Evolutionary conservation across 164 flowering plant species (phyloP), one percentile per base, ranked within the genome.

Genomic region (Macadamia tetraphylla): DNA sequence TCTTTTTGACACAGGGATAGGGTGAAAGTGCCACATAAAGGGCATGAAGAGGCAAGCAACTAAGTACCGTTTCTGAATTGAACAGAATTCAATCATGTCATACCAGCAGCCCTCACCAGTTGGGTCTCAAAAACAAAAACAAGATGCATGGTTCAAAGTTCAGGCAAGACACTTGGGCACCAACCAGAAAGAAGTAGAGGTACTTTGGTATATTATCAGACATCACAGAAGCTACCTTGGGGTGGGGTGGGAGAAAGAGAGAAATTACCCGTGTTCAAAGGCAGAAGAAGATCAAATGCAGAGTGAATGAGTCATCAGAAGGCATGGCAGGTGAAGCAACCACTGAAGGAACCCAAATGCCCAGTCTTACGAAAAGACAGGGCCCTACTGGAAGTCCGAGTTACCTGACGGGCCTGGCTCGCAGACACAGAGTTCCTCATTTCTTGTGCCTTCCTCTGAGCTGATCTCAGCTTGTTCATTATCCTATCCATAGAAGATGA

Each of bases 401-500:
- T 62, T 75, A 83, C 85, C 79, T 79, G 86, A 65, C 75, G 78
- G 29, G 82, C 69, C 69, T 84, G 85, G 71, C 74, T 81, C 70
- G 82, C 79, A 62, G 82, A 57, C 42, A 80, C 79, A 0, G 84
- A 82, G 73, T 77, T 86, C 77, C 99, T 91, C 99, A 95, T 91
- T 67, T 84, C 88, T 73, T 89, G 94, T 31, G 98, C 99, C 74
- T 77, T 91, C 83, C 80, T 87, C 74, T 95, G 96, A 52, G 98
- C 96, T 23, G 84, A 80, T 81, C 83, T 83, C 73, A 95, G 81
- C 80, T 92, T 95, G 52, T 81, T 86, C 93, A 93, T 85, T 49
- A 95, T 95, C 80, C 85, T 95, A 78, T 95, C 92, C 93, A 91
- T 89, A 8, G 97, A 87, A 42, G 96, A 88, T 46, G 96, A 84